A percentile compares a stretch with the other conserved stretches of the same genome.
These are phyloP conservation scores for Ganoderma sinense DNA, from an alignment of 1,284 basidiomycete genomes.

Conservation along the genomic window DNA sequence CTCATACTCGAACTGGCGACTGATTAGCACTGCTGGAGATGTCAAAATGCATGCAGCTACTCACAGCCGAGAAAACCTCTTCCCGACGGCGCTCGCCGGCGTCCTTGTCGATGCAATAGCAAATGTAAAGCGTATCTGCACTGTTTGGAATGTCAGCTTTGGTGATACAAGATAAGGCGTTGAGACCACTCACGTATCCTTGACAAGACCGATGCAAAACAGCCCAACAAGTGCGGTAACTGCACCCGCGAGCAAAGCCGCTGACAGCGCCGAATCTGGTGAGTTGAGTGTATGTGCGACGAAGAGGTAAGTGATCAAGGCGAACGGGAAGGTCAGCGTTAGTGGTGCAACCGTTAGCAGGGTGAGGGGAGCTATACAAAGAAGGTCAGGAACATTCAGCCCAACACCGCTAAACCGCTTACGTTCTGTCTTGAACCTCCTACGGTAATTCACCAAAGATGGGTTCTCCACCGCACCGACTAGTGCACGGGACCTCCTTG, in stretches of 20 bases:
- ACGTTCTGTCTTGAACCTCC: slow-evolving; percentile 67
- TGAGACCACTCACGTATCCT: slow-evolving; percentile 67
- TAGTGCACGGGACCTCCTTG: slow-evolving; percentile 70
- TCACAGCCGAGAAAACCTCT: slow-evolving; percentile 76
- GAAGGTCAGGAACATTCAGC: slow-evolving; percentile 8
- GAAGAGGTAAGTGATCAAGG: slow-evolving; percentile 86
- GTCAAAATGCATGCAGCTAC: slow-evolving; percentile 38
- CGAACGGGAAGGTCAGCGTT: slow-evolving; percentile 82
- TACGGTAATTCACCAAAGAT: slow-evolving; percentile 49
- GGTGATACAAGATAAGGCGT: neutral
- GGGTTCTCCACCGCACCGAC: slow-evolving; percentile 53
- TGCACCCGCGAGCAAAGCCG: slow-evolving; percentile 79
- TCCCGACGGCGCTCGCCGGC: slow-evolving; percentile 66
- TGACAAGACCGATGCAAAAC: slow-evolving; percentile 84
- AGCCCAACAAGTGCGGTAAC: slow-evolving; percentile 84
- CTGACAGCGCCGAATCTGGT: slow-evolving; percentile 80
- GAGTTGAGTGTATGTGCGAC: slow-evolving; percentile 85
- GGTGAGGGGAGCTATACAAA: slow-evolving; percentile 64
- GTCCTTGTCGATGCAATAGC: slow-evolving; percentile 89
- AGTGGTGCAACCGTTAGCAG: slow-evolving; percentile 84
- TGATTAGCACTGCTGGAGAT: slow-evolving; percentile 6
- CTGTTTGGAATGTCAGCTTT: slow-evolving; percentile 33
- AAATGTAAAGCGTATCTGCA: slow-evolving; percentile 87
- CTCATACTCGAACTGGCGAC: slow-evolving; percentile 51
- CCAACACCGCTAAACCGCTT: slow-evolving; percentile 33